Evolutionary conservation across 192 early-diverging fungal genomes (phyloP).

Genomic region (Podila clonocystis): DNA sequence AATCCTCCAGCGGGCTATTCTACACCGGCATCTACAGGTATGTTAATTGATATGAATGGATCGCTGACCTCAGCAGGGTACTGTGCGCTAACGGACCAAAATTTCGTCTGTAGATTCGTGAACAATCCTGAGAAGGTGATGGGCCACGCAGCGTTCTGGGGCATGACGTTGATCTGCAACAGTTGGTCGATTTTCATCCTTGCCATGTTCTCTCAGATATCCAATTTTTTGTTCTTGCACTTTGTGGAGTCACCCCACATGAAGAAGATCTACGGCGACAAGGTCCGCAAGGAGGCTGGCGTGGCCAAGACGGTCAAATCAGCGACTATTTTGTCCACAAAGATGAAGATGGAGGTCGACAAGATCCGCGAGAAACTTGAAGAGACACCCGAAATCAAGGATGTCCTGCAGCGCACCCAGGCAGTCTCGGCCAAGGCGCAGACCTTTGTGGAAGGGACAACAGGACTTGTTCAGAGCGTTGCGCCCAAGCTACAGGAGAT

Average conservation of each 20-base stretch:
- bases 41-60: not conserved
- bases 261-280: conserved; percentile 85
- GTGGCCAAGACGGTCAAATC: conserved; percentile 76
- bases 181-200: conserved; percentile 82
- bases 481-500: conserved; percentile 60
- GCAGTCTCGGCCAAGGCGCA: conserved; percentile 65
- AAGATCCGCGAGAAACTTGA: conserved; percentile 49
- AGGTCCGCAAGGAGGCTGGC: conserved; percentile 85
- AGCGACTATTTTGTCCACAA: conserved; percentile 64
- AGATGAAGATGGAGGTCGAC: conserved; percentile 58
- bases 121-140: conserved; percentile 96
- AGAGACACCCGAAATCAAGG: conserved; percentile 58
- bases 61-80: not conserved
- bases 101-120: conserved; percentile 63
- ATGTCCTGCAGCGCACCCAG: conserved; percentile 60
- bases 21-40: conserved; percentile 87
- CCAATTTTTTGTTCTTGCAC: conserved; percentile 83
- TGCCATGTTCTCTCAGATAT: conserved; percentile 84
- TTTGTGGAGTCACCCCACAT: conserved; percentile 95
- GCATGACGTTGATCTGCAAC: conserved; percentile 85
- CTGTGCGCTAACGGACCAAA: not conserved
- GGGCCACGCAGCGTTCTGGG: conserved; percentile 94
- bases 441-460: conserved; percentile 69
- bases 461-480: conserved; percentile 60
- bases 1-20: conserved; percentile 72